phyloP scores from a whole-genome alignment of 345 rosid species.

The Salix arbutifolia region DNA sequence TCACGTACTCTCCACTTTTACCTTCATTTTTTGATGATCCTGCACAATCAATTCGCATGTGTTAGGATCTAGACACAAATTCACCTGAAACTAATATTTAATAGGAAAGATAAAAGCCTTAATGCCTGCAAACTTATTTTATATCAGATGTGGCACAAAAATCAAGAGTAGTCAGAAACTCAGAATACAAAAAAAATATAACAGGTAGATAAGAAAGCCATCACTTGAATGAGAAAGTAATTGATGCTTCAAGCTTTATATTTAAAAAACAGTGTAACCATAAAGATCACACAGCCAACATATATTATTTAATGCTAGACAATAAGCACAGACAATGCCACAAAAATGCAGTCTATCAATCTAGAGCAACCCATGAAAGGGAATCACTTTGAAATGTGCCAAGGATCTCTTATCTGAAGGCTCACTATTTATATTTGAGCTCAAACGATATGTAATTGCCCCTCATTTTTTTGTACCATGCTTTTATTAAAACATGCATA shows the following conservation, averaged over 20 bases:
- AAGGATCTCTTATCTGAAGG: not conserved
- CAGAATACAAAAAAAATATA: not conserved
- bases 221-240: not conserved
- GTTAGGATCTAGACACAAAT: not conserved
- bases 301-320: too few relatives aligned
- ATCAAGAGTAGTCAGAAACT: not conserved
- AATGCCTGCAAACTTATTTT: not conserved
- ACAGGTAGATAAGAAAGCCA: not conserved
- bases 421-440: not conserved
- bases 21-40: constrained; percentile 46
- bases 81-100: not conserved
- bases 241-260: not conserved
- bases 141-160: not conserved
- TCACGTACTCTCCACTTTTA: constrained; percentile 24
- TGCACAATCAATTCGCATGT: constrained; percentile 24
- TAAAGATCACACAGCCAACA: not conserved
- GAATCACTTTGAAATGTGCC: too few relatives aligned
- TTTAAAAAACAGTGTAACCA: not conserved
- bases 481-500: too few relatives aligned
- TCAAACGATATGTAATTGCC: not conserved
- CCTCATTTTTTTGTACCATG: not conserved
- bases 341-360: not conserved
- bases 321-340: not conserved
- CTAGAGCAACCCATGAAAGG: not conserved
- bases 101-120: not conserved